These are phyloP conservation scores for Collybia sp. DNA, from an alignment of 768 basidiomycete species.

Conservation along the genomic window DNA sequence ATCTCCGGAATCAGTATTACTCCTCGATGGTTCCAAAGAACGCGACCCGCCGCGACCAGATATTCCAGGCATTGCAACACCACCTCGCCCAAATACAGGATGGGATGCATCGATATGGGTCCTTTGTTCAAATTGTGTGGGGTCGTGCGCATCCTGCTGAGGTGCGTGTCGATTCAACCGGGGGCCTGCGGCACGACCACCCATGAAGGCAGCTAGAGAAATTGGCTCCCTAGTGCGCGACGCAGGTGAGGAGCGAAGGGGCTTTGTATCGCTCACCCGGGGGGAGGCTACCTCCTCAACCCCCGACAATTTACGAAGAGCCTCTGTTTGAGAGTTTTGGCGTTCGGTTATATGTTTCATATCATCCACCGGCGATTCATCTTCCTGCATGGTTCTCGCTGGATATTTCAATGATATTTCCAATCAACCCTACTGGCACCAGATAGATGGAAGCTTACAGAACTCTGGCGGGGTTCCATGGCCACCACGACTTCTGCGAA, in stretches of 20 bases:
- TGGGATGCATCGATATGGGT: conserved; percentile 50
- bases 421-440: no score
- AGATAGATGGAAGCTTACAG: conserved; percentile 22
- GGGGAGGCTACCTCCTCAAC: not conserved
- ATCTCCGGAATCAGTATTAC: not conserved
- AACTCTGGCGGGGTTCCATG: conserved; percentile 36
- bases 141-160: conserved; percentile 63
- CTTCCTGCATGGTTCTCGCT: conserved; percentile 6
- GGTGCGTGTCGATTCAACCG: conserved; percentile 69
- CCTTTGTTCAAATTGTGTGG: conserved; percentile 63
- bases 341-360: no score
- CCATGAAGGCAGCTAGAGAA: conserved; percentile 80
- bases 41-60: conserved; percentile 8
- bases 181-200: conserved; percentile 72
- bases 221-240: conserved; percentile 32
- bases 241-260: conserved; percentile 4
- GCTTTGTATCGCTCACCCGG: conserved; percentile 16
- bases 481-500: conserved; percentile 43
- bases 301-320: not conserved
- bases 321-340: conserved; percentile 4
- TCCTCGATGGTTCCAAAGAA: no score
- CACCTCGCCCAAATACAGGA: conserved; percentile 72
- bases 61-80: conserved; percentile 76
- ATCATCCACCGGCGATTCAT: no score
- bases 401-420: not conserved